Base-by-base conservation (phyloP, 768 basidiomycete genomes). In the Serendipita vermifera region DNA sequence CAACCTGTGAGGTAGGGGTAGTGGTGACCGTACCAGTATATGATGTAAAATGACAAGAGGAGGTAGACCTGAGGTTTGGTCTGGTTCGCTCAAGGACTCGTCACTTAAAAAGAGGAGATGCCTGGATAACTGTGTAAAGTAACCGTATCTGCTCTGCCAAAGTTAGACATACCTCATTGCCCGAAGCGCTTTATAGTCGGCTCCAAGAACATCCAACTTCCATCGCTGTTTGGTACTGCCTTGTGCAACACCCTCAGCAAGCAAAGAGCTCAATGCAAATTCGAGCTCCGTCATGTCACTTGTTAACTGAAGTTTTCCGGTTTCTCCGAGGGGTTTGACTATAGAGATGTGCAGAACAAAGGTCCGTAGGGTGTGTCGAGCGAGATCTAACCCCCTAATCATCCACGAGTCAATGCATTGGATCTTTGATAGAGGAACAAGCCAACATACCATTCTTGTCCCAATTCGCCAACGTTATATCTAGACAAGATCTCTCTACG, bases 241-340 rank as follows among this genome's bases (percentile, higher is more conserved):
- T 80, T 1, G 72, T 73, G 38, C 54, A 58, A 20, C 66, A 64
- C 38, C 66, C 63, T 1, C 66, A 65, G 15, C 65, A 71, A 83
- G 73, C 66, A 97, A 87, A 3, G 86, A 79, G 62, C 82, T 85
- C 55, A 99, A 67, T 0, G 87, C 82, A 66, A 98, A 96, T 71
- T 99, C 96, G 59, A 98, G 76, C 66, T 91, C 87, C 0, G 93
- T 87, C 91, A 97, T 94, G 67, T 99, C 94, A 43, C 82, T 87
- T 57, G 91, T 89, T 60, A 98, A 74, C 69, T 94, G 92, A 24
- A 99, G 77, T 66, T 96, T 97, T 13, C 93, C 92, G 57, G 79
- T 78, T 71, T 99, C 96, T 3, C 91, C 85, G 3, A 98, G 75
- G 0, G 93, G 93, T 62, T 82, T 81, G 6, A 84, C 87, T 57